Evolutionary conservation across 2,329 filamentous ascomycete species (phyloP).

Genomic region (Clonostachys chloroleuca): DNA sequence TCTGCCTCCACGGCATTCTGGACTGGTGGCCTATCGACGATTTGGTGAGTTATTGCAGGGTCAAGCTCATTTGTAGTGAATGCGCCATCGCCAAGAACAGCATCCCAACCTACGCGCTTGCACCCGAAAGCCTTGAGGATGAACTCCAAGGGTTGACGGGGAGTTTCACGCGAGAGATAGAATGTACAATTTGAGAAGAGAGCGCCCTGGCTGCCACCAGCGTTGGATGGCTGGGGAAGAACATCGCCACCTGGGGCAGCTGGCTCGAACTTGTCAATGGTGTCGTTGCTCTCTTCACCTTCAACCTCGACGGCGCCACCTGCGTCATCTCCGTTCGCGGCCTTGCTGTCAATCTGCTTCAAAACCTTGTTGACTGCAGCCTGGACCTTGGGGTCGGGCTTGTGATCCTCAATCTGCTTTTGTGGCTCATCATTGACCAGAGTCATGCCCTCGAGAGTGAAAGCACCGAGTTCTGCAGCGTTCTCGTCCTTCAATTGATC

Average conservation of each 20-base stretch:
- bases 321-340: constrained; percentile 30
- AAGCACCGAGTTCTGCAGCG: constrained; percentile 85
- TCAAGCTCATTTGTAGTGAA: constrained; percentile 89
- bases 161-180: constrained; percentile 91
- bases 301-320: constrained; percentile 33
- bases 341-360: constrained; percentile 56
- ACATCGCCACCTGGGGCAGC: constrained; percentile 80
- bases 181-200: constrained; percentile 88
- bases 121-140: constrained; percentile 91
- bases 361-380: constrained; percentile 66
- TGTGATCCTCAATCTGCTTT: constrained; percentile 43
- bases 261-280: constrained; percentile 88
- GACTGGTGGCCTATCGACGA: constrained; percentile 84
- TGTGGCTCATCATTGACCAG: constrained; percentile 48
- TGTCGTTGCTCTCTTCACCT: constrained; percentile 42
- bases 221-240: constrained; percentile 70
- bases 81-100: constrained; percentile 82
- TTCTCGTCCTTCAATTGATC: constrained; percentile 82
- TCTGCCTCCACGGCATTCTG: constrained; percentile 50
- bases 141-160: constrained; percentile 86
- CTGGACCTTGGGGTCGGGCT: constrained; percentile 58
- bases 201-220: constrained; percentile 62
- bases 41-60: constrained; percentile 88
- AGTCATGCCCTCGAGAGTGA: constrained; percentile 77
- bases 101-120: constrained; percentile 93